Percentiles rank a stretch among this genome's conserved stretches.
phyloP scores from a whole-genome alignment of 2,329 filamentous ascomycete species.

The Aspergillus sp. region DNA sequence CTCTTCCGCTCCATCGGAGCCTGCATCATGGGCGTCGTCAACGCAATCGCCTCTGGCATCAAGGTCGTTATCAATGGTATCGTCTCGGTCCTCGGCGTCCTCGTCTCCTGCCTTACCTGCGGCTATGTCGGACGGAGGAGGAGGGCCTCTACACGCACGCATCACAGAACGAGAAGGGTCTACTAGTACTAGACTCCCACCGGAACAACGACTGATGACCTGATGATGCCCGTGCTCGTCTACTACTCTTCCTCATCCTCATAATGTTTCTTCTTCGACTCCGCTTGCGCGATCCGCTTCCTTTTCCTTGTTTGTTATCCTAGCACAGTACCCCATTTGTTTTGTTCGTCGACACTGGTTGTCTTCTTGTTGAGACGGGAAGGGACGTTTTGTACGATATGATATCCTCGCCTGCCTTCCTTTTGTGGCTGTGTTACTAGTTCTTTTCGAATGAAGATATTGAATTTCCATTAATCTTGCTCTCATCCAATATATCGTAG shows the following conservation, averaged over 20 bases:
- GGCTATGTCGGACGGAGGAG: slow-evolving; percentile 41
- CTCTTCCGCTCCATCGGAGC: slow-evolving; percentile 67
- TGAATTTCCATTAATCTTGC: background rate
- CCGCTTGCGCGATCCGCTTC: no score
- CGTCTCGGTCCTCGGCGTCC: slow-evolving; percentile 66
- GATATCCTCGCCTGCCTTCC: background rate
- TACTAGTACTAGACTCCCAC: background rate
- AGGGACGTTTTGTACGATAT: background rate
- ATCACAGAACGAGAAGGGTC: slow-evolving; percentile 2
- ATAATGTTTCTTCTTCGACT: background rate
- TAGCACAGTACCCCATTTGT: background rate
- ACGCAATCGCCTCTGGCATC: slow-evolving; percentile 67
- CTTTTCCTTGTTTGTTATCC: background rate
- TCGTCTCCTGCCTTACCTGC: slow-evolving; percentile 67
- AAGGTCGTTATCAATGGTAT: slow-evolving; percentile 70
- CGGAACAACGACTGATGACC: background rate
- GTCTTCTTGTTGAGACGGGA: background rate
- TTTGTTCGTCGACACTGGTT: background rate
- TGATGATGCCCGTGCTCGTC: slow-evolving; percentile 4
- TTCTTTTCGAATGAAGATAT: background rate
- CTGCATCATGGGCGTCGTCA: slow-evolving; percentile 70
- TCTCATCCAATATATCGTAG: background rate
- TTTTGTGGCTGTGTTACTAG: background rate
- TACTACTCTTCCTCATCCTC: background rate
- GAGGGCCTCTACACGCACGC: slow-evolving; percentile 23